phyloP scores from a whole-genome alignment of 768 basidiomycete species.

The Tephrocybe rancida region DNA sequence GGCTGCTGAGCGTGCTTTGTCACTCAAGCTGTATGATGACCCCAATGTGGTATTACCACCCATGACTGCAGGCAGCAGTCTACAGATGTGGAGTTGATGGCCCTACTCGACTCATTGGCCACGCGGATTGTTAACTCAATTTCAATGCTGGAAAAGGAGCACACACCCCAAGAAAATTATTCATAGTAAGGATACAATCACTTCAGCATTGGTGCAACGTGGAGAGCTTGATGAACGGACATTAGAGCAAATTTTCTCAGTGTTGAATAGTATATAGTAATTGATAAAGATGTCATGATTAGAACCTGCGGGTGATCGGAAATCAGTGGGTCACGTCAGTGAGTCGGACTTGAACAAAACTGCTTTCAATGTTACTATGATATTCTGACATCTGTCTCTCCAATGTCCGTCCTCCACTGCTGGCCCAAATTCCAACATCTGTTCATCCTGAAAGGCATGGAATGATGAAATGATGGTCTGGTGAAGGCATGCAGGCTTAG shows the following conservation, averaged over 20 bases:
- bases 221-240: constrained; percentile 51
- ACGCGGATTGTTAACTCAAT: constrained; percentile 78
- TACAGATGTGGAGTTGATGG: constrained; percentile 70
- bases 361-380: too few species aligned
- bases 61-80: constrained; percentile 69
- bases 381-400: too few species aligned
- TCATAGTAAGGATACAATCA: constrained; percentile 29
- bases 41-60: constrained; percentile 67
- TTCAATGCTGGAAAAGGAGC: constrained; percentile 32
- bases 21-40: constrained; percentile 54
- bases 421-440: too few species aligned
- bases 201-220: constrained; percentile 35
- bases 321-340: too few species aligned
- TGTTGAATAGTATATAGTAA: constrained; percentile 29
- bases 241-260: constrained; percentile 43
- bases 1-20: constrained; percentile 25
- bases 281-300: too few species aligned
- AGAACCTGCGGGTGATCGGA: too few species aligned
- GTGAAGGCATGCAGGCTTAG: too few species aligned
- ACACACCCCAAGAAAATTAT: constrained; percentile 15
- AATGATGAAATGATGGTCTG: too few species aligned
- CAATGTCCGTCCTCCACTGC: too few species aligned
- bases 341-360: too few species aligned
- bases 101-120: constrained; percentile 76
- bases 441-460: too few species aligned